phyloP scores from a whole-genome alignment of 768 basidiomycete genomes.

The Collybia mongolica region DNA sequence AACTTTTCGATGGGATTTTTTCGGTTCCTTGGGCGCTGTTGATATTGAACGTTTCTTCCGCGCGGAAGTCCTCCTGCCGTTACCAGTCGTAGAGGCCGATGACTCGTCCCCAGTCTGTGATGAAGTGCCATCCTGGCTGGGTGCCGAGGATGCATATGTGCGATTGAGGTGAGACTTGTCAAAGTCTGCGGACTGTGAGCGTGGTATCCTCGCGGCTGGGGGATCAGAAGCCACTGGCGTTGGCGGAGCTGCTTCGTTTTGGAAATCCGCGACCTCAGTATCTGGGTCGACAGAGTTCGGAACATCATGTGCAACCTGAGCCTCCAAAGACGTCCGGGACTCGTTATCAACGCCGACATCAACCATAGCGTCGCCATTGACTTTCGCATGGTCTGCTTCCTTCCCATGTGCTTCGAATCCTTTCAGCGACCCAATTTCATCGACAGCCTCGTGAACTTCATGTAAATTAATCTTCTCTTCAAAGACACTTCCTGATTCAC shows the following conservation, averaged over 20 bases:
- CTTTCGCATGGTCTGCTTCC: constrained; percentile 17
- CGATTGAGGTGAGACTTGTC: constrained; percentile 63
- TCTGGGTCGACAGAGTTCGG: neutral
- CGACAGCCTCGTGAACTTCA: constrained; percentile 37
- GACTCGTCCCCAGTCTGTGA: constrained; percentile 72
- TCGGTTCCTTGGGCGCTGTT: constrained; percentile 47
- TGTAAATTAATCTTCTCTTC: constrained; percentile 30
- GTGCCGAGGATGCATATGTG: constrained; percentile 51
- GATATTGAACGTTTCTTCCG: constrained; percentile 52
- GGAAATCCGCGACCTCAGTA: neutral
- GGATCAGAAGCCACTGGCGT: constrained; percentile 18
- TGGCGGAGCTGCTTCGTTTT: constrained; percentile 10
- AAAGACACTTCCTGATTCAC: constrained; percentile 18
- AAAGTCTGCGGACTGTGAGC: constrained; percentile 82
- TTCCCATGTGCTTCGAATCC: constrained; percentile 25
- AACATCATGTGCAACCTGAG: constrained; percentile 5
- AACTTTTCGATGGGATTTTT: constrained; percentile 71
- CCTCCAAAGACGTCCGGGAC: too few species aligned
- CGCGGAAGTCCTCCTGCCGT: constrained; percentile 26
- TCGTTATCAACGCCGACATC: neutral
- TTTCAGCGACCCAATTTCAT: constrained; percentile 33
- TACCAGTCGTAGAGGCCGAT: constrained; percentile 59
- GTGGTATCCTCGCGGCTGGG: constrained; percentile 47
- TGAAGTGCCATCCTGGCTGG: constrained; percentile 49
- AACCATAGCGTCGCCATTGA: constrained; percentile 3